Base-by-base conservation (phyloP, 768 basidiomycete species). In the Rhizopogon vesiculosus region DNA sequence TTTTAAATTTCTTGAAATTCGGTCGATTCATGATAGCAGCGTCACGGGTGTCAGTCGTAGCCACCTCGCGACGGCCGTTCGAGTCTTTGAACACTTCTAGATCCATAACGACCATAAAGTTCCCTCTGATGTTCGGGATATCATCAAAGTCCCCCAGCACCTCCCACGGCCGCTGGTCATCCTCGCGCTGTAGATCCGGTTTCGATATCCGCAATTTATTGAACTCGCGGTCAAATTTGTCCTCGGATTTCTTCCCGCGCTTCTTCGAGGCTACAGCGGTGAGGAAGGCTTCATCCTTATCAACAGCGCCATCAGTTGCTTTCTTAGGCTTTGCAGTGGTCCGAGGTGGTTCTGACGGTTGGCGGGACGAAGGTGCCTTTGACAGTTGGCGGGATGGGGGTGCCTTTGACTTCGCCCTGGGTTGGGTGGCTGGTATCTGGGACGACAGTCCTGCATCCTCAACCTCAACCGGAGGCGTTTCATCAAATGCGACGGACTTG, bases 1-100 rank as follows among this genome's bases (percentile, higher is more conserved):
- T 84, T 60, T 82, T 88, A 62, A 91, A 92, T 66, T 85, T 91
- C 66, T 92, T 92, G 69, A 84, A 90, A 63, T 92, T 83, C 0
- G 80, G 79, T 45, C 74, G 72, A 1, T 80, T 77, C 73, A 8
- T 62, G 54, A 8, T 35, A 40, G 3, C 52, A 82, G 79, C 81
- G 18, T 10, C 74, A 65, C 3, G 67, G 55, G 53, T 64, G 65
- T 35, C 57, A 61, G 28, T 56, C 65, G 15, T 39, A 57, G n/a
- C 58, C 41, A 49, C 66, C 59, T 59, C 59, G 54, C 54, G 62
- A 53, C 51, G 45, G 12, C 54, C 44, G 42, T 53, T 54, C 16
- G 64, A 60, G 43, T 67, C 62, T 56, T 72, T 75, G 64, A 72
- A 77, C 9, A 86, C 73, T 31, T 85, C 83, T 74, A 88, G 71